Evolutionary conservation across 495 filamentous ascomycete genomes (phyloP).

Genomic region (Friedmanniomyces simplex): DNA sequence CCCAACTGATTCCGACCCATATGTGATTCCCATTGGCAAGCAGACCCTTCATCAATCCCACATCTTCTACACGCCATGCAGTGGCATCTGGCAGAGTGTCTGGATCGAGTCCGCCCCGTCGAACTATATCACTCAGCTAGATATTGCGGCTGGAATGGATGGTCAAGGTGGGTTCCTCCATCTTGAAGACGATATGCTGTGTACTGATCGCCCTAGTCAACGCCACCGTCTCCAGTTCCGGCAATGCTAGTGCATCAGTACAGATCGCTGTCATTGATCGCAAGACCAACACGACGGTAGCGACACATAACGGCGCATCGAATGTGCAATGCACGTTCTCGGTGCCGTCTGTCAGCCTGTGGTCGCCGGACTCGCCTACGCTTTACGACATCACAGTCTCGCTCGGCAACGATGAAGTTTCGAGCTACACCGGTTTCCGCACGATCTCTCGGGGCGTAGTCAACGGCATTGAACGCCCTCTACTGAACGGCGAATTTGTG

Average conservation of each 20-base stretch:
- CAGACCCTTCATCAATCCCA: conserved; percentile 48
- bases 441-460: conserved; percentile 44
- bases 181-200: background rate
- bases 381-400: conserved; percentile 53
- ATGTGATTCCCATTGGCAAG: conserved; percentile 55
- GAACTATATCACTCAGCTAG: conserved; percentile 44
- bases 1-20: conserved; percentile 46
- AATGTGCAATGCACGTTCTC: conserved; percentile 43
- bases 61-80: conserved; percentile 61
- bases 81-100: conserved; percentile 60
- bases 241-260: conserved; percentile 28
- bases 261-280: conserved; percentile 37
- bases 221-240: conserved; percentile 28
- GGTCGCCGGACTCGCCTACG: conserved; percentile 50
- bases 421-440: conserved; percentile 59
- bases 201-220: conserved; percentile 16
- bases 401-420: conserved; percentile 43
- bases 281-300: conserved; percentile 27
- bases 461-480: conserved; percentile 48
- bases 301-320: conserved; percentile 33
- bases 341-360: conserved; percentile 42
- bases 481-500: conserved; percentile 53
- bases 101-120: conserved; percentile 53
- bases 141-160: conserved; percentile 48
- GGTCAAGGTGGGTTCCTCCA: conserved; percentile 39